A percentile compares a stretch with the other conserved stretches of the same genome.
Evolutionary conservation across 2,329 filamentous ascomycete genomes (phyloP).

Genomic region (Aspergillus sp.): DNA sequence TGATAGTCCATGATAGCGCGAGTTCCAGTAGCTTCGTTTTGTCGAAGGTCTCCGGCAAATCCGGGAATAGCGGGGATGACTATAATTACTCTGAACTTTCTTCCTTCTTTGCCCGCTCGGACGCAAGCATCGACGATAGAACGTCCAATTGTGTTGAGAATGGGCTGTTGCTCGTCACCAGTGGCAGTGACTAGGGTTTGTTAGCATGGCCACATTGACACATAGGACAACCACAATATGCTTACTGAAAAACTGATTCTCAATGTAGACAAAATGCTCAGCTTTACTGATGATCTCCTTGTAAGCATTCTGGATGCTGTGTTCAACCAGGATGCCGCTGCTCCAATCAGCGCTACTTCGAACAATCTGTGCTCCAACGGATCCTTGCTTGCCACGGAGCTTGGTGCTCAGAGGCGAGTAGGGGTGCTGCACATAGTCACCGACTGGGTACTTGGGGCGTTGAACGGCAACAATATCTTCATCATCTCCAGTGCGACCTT

Average conservation of each 20-base stretch:
- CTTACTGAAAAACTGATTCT: conserved; percentile 93
- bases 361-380: conserved; percentile 79
- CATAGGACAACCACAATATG: background rate
- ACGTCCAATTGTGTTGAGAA: conserved; percentile 82
- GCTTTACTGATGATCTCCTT: conserved; percentile 81
- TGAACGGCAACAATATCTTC: conserved; percentile 89
- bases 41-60: conserved; percentile 86
- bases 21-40: conserved; percentile 80
- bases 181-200: conserved; percentile 69
- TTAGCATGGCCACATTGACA: conserved; percentile 21
- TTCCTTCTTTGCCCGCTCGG: conserved; percentile 72
- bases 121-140: conserved; percentile 91
- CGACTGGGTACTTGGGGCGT: conserved; percentile 82
- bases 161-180: conserved; percentile 78
- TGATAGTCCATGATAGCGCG: conserved; percentile 98
- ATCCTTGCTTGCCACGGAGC: conserved; percentile 63
- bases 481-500: conserved; percentile 72
- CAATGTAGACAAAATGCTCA: conserved; percentile 93
- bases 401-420: conserved; percentile 68
- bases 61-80: conserved; percentile 89
- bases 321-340: conserved; percentile 78
- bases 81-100: conserved; percentile 89
- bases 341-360: conserved; percentile 92
- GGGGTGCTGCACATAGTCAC: conserved; percentile 82
- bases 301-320: conserved; percentile 87